phyloP scores from a whole-genome alignment of 73 alveolate genomes.

The Paramecium pentaurelia region DNA sequence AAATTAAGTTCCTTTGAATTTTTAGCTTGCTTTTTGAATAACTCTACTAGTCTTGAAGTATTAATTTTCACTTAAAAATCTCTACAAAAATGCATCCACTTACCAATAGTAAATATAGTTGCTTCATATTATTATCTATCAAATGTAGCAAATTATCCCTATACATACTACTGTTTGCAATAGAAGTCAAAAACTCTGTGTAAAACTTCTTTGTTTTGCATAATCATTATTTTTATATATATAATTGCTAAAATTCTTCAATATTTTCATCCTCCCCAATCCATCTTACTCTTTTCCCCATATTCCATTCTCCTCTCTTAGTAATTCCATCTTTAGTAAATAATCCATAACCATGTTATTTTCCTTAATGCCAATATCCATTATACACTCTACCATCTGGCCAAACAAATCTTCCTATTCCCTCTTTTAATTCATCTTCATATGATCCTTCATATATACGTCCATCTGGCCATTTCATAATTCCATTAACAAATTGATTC shows the following conservation, averaged over 20 bases:
- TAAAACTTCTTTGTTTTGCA: not conserved
- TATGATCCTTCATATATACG: slow-evolving; percentile 9
- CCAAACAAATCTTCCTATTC: slow-evolving; percentile 62
- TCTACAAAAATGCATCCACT: slow-evolving; percentile 11
- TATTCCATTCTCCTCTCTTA: not conserved
- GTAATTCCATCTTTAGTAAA: not conserved
- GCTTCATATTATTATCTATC: slow-evolving; percentile 17
- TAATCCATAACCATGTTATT: slow-evolving; percentile 73
- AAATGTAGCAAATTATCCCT: not conserved
- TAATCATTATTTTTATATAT: not conserved
- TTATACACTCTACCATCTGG: slow-evolving; percentile 67
- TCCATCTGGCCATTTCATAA: slow-evolving; percentile 34
- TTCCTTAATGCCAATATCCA: slow-evolving; percentile 71
- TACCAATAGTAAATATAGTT: not conserved
- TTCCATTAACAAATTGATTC: not conserved
- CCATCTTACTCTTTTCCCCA: slow-evolving; percentile 36
- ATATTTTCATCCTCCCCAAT: not conserved
- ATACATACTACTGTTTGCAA: not conserved
- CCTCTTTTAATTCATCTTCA: slow-evolving; percentile 10
- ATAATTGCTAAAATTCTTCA: not conserved
- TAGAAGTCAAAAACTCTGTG: not conserved
- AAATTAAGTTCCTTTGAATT: not conserved
- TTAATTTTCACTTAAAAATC: not conserved
- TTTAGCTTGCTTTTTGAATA: not conserved
- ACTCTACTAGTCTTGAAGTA: not conserved